Evolutionary conservation across 2,329 filamentous ascomycete genomes (phyloP), one percentile per base, ranked within the genome.

Genomic region (Monilinia fructicola): DNA sequence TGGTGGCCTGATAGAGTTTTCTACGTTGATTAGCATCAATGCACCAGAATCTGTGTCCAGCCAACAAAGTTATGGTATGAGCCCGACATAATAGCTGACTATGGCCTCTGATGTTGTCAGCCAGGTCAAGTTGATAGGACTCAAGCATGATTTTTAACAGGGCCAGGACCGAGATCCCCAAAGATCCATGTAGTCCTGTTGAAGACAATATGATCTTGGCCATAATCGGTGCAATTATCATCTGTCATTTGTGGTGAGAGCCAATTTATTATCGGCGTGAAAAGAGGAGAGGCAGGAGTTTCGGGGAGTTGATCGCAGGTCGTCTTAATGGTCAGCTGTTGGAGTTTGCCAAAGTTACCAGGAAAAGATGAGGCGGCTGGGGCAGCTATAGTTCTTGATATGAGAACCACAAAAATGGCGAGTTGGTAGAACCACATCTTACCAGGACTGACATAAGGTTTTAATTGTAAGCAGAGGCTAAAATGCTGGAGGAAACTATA

Each of bases 111-210:
- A 23, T 28, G 54, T 16, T 44, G 44, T 28, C 54, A 44, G 28
- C 40, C 40, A 23, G 16, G 54, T 58, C 16, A 31, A 58, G 26
- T 44, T 58, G 54, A 58, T 11, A 58, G 28, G 9, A 28, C 1
- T 23, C 54, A 58, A 31, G 44, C 54, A 58, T 44, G 54, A 21
- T 44, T 42, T 44, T 44, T 56, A 7, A 56, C 12, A 10, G 54
- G 14, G 2, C 26, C 2, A 18, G 54, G 38, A 18, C 54, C 54
- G 18, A 40, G 12, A 16, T 56, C 28, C 28, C 28, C 54, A 11
- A 23, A 3, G 26, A 26, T 16, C 38, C 54, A 28, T 7, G 28
- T 31, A 12, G 6, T 58, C 4, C 16, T 21, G 10, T 44, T 44
- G 54, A 44, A 58, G 11, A 21, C 2, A 28, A 58, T 5, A 44